A percentile compares a stretch with the other conserved stretches of the same genome.
Conservation (phyloP, 164 flowering plant genomes). For the Vitis riparia region DNA sequence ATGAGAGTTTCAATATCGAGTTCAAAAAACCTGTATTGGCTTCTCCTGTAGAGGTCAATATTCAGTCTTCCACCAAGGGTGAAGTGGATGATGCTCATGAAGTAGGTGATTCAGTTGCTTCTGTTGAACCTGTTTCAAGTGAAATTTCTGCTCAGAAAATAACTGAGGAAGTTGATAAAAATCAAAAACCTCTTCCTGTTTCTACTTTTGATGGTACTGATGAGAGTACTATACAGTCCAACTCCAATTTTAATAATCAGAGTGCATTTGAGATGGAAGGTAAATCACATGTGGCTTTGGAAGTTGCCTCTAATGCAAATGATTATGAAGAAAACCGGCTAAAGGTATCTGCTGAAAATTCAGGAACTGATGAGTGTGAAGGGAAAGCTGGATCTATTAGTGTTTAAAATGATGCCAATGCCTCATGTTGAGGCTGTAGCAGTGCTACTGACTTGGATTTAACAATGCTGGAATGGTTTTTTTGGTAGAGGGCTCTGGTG, state of each 20-base stretch:
- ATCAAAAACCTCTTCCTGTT: conserved; percentile 8
- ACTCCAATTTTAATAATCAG: conserved; percentile 14
- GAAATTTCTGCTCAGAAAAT: conserved; percentile 6
- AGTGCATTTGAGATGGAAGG: conserved; percentile 5
- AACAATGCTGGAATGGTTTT: too few relatives aligned
- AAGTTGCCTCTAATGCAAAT: conserved; percentile 11
- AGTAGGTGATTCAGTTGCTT: conserved; percentile 10
- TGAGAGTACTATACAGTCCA: conserved; percentile 5
- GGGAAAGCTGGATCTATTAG: conserved; percentile 1
- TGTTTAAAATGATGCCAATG: background rate
- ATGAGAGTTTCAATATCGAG: conserved; percentile 1
- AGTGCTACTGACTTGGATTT: background rate
- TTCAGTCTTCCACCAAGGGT: background rate
- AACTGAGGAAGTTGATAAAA: conserved; percentile 1
- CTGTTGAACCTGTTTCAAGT: conserved; percentile 14
- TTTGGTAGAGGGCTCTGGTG: background rate
- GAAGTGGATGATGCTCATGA: background rate
- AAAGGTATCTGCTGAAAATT: conserved; percentile 2
- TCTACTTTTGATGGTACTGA: conserved; percentile 7
- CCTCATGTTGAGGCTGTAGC: background rate
- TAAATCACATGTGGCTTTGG: conserved; percentile 7
- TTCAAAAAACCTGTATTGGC: background rate
- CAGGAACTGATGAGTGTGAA: conserved; percentile 7
- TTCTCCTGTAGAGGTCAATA: conserved; percentile 3
- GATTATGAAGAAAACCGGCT: conserved; percentile 2